Conservation (phyloP, 2,329 filamentous ascomycete species). For the Xylariaceae sp. region DNA sequence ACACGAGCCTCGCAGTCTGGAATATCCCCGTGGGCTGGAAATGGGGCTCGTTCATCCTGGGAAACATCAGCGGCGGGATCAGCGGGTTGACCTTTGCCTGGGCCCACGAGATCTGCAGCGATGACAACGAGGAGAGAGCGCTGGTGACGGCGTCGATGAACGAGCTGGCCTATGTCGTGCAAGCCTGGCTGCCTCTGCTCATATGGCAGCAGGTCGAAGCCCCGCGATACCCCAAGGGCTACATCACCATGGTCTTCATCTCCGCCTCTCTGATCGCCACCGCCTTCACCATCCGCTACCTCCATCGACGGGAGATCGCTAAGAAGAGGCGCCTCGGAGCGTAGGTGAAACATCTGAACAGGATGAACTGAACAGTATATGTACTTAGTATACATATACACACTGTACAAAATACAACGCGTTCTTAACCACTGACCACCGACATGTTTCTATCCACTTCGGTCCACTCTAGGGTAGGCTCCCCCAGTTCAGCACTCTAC, state of each 20-base stretch:
- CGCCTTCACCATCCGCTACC: slow-evolving; percentile 40
- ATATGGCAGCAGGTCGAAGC: slow-evolving; percentile 62
- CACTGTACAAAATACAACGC: no score
- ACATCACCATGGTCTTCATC: slow-evolving; percentile 48
- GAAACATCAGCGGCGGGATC: slow-evolving; percentile 45
- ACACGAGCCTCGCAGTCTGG: slow-evolving; percentile 39
- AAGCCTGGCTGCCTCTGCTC: slow-evolving; percentile 63
- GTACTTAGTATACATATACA: no score
- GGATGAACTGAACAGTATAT: no score
- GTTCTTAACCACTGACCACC: no score
- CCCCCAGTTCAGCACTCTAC: no score
- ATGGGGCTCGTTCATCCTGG: slow-evolving; percentile 57
- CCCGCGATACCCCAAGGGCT: slow-evolving; percentile 56
- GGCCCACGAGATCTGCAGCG: slow-evolving; percentile 46
- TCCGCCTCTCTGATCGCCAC: slow-evolving; percentile 44
- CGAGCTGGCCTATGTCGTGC: slow-evolving; percentile 62
- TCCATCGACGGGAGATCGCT: slow-evolving; percentile 40
- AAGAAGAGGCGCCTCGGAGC: no score
- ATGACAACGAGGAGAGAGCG: slow-evolving; percentile 58
- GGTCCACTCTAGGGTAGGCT: no score
- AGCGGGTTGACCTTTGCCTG: slow-evolving; percentile 43
- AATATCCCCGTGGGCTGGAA: slow-evolving; percentile 48
- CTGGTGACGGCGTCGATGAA: slow-evolving; percentile 64
- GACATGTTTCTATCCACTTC: no score
- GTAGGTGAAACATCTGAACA: no score